phyloP scores from a whole-genome alignment of 257 asterid species.

The Hygrophila difformis region DNA sequence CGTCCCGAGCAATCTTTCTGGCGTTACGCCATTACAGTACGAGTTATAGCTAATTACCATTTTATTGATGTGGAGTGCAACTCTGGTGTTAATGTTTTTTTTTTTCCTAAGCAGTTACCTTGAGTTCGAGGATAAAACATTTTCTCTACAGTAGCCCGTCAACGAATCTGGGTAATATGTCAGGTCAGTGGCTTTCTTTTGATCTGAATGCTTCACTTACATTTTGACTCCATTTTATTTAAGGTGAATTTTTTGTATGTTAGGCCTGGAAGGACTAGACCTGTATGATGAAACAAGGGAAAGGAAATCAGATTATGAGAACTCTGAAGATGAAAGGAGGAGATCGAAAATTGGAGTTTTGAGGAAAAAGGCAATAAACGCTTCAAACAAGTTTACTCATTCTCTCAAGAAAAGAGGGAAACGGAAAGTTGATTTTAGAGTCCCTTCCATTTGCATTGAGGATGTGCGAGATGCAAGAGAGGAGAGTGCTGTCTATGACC shows the following conservation, averaged over 20 bases:
- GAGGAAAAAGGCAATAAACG: slow-evolving; percentile 75
- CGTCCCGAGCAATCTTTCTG: too few species aligned
- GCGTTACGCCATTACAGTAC: background rate
- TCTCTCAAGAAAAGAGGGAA: slow-evolving; percentile 85
- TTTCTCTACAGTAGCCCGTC: slow-evolving; percentile 1
- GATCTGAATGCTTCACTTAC: background rate
- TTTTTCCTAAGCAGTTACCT: background rate
- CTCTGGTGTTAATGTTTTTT: slow-evolving; percentile 1
- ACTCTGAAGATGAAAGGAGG: slow-evolving; percentile 75
- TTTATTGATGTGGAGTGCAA: slow-evolving; percentile 12
- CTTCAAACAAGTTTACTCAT: slow-evolving; percentile 83
- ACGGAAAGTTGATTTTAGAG: slow-evolving; percentile 78
- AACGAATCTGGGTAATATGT: slow-evolving; percentile 32
- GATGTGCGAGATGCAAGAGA: slow-evolving; percentile 82
- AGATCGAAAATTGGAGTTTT: slow-evolving; percentile 62
- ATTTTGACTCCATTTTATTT: background rate
- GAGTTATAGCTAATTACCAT: background rate
- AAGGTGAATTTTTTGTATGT: slow-evolving; percentile 4
- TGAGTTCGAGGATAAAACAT: slow-evolving; percentile 4
- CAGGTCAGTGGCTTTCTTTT: slow-evolving; percentile 30
- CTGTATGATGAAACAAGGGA: slow-evolving; percentile 57
- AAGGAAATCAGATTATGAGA: slow-evolving; percentile 67
- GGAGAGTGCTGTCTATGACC: slow-evolving; percentile 66
- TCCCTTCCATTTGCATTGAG: slow-evolving; percentile 74
- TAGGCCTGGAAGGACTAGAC: slow-evolving; percentile 48